phyloP scores from a whole-genome alignment of 2,329 filamentous ascomycete genomes.

The Calonectria pseudoreteaudii region DNA sequence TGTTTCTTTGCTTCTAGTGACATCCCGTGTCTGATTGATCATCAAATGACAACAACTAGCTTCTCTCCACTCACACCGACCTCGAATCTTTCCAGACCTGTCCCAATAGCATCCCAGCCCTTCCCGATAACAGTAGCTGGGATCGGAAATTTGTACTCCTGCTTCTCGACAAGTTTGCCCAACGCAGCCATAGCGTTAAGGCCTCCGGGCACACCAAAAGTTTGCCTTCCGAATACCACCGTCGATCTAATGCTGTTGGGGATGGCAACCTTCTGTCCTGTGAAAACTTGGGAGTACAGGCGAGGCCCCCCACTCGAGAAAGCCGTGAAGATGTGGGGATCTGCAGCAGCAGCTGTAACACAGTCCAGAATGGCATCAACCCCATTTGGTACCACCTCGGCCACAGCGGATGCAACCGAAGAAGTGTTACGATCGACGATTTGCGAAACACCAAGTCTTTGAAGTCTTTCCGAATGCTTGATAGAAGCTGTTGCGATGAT shows the following conservation, averaged over 20 bases:
- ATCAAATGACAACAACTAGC: constrained; percentile 27
- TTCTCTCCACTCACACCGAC: constrained; percentile 34
- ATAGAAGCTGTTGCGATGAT: constrained; percentile 30
- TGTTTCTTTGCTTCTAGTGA: too few relatives aligned
- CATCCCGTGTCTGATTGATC: background rate
- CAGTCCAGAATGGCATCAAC: constrained; percentile 37
- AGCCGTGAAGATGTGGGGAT: constrained; percentile 22
- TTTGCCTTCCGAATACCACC: constrained; percentile 30
- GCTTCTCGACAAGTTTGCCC: constrained; percentile 20
- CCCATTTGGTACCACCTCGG: background rate
- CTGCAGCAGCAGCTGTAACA: constrained; percentile 28
- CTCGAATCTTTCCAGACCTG: constrained; percentile 26
- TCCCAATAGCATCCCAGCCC: constrained; percentile 27
- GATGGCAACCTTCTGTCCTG: constrained; percentile 19
- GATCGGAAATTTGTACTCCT: constrained; percentile 28
- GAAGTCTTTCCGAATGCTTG: constrained; percentile 23
- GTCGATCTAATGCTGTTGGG: constrained; percentile 17
- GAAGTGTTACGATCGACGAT: constrained; percentile 25
- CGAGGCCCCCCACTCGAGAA: constrained; percentile 14
- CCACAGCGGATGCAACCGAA: constrained; percentile 17
- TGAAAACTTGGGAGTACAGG: constrained; percentile 35
- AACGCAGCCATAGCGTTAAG: constrained; percentile 27
- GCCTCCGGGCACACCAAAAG: constrained; percentile 31
- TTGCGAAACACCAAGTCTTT: constrained; percentile 20
- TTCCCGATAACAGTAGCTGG: constrained; percentile 28